These are phyloP conservation scores for Pyrus betulifolia DNA, from an alignment of 306 rosid species.

Conservation along the genomic window DNA sequence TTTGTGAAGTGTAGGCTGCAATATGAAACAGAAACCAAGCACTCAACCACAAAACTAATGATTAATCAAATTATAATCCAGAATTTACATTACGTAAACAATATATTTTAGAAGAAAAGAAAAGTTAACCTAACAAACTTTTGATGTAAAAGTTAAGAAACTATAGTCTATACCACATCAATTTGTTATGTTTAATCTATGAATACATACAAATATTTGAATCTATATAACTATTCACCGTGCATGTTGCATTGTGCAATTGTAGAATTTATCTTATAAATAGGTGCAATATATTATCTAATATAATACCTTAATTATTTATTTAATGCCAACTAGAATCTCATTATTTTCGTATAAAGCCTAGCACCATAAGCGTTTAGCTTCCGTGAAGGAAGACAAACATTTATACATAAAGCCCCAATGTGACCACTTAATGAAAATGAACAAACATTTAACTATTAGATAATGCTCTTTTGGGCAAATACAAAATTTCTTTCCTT, in stretches of 20 bases:
- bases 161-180: not conserved
- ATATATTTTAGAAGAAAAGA: not conserved
- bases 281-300: not conserved
- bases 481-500: not conserved
- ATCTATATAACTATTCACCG: not conserved
- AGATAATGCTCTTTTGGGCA: not conserved
- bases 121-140: not conserved
- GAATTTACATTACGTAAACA: not conserved
- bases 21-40: slow-evolving; percentile 5
- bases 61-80: not conserved
- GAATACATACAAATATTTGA: not conserved
- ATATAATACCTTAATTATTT: not conserved
- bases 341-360: not conserved
- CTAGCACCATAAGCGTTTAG: not conserved
- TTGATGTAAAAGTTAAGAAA: not conserved
- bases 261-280: not conserved
- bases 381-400: not conserved
- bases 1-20: slow-evolving; percentile 97
- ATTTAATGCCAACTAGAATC: not conserved
- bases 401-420: not conserved
- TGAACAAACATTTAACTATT: not conserved
- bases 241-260: not conserved
- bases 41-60: not conserved
- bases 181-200: not conserved
- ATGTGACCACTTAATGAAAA: not conserved